Evolutionary conservation across 73 alveolate genomes (phyloP).

Genomic region (Paraurostyla sp.): DNA sequence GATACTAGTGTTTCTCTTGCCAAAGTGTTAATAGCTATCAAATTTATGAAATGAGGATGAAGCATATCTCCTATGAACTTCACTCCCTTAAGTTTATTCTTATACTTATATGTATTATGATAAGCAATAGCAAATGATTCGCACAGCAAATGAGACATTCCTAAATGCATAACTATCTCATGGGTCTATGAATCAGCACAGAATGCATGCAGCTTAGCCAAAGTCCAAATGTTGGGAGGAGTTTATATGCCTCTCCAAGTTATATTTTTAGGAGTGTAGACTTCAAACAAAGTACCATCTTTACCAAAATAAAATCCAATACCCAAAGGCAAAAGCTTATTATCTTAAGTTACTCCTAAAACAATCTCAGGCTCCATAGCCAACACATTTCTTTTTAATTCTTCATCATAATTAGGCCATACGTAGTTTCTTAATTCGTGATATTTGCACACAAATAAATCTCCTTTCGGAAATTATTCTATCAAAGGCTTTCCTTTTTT

Average conservation of each 20-base stretch:
- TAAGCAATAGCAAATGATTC: slow-evolving; percentile 7
- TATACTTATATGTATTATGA: slow-evolving; percentile 6
- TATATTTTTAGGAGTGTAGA: not conserved
- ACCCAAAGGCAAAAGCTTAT: not conserved
- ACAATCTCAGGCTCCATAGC: slow-evolving; percentile 20
- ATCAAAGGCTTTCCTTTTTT: not conserved
- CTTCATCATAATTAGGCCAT: not conserved
- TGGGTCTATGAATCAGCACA: slow-evolving; percentile 24
- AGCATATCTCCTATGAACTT: not conserved
- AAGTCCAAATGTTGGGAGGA: not conserved
- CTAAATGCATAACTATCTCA: slow-evolving; percentile 30
- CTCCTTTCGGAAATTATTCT: not conserved
- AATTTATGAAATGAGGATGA: slow-evolving; percentile 7
- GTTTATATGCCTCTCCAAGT: slow-evolving; percentile 24
- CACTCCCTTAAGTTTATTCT: not conserved
- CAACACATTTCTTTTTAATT: not conserved
- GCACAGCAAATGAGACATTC: slow-evolving; percentile 15
- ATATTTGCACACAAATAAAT: slow-evolving; percentile 16
- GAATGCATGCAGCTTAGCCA: slow-evolving; percentile 6
- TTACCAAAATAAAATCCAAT: slow-evolving; percentile 10
- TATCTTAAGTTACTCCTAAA: not conserved
- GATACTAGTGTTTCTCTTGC: slow-evolving; percentile 13
- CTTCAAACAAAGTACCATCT: slow-evolving; percentile 28
- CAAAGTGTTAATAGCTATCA: not conserved
- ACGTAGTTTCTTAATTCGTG: not conserved